phyloP scores from a whole-genome alignment of 441 rosid species.

The Syzygium malaccense region DNA sequence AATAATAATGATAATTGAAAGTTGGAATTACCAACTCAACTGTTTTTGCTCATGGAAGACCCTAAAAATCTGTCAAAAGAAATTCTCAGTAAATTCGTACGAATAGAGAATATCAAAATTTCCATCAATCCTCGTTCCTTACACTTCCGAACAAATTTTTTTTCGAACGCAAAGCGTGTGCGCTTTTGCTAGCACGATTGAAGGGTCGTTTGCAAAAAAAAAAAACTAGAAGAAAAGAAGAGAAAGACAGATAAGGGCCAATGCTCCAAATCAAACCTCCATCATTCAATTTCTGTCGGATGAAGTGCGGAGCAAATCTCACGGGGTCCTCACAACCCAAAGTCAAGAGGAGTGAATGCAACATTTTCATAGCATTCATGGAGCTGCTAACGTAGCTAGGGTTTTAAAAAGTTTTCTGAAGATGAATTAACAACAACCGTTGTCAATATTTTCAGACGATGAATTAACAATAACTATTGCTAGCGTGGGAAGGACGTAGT shows the following conservation, averaged over 20 bases:
- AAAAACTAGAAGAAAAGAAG: rapidly evolving
- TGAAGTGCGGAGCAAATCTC: not conserved
- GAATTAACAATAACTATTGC: not conserved
- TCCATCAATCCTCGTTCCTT: not conserved
- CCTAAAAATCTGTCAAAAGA: not conserved
- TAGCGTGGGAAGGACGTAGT: not conserved
- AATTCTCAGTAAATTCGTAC: not conserved
- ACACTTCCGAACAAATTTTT: not conserved
- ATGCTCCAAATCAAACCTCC: not conserved
- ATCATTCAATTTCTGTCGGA: not conserved
- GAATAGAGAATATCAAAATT: not conserved
- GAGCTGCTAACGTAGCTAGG: not conserved
- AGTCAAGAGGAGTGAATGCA: not conserved
- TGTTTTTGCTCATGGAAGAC: not conserved
- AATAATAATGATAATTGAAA: not conserved
- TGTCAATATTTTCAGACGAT: not conserved
- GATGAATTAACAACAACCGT: not conserved
- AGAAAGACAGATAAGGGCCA: not conserved
- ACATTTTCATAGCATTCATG: not conserved
- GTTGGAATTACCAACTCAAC: not conserved
- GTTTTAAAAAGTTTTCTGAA: not conserved
- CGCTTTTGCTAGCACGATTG: not conserved
- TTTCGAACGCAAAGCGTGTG: not conserved
- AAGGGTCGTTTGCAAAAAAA: not conserved
- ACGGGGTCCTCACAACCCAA: not conserved